phyloP scores from a whole-genome alignment of 179 eudicot species.

The Camellia oleifera region DNA sequence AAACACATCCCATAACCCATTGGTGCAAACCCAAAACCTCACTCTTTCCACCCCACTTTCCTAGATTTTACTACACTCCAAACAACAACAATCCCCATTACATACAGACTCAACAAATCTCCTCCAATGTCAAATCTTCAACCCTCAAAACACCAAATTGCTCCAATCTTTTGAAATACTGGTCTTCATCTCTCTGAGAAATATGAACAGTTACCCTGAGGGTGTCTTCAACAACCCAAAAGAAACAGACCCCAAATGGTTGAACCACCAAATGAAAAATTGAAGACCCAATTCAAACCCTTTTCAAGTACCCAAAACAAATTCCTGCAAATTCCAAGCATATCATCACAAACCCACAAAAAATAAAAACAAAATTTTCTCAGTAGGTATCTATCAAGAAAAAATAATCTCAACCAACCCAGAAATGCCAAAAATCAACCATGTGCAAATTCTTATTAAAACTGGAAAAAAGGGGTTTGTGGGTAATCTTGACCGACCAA shows the following conservation, averaged over 20 bases:
- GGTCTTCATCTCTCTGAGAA: not conserved
- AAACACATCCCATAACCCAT: not conserved
- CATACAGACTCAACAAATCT: not conserved
- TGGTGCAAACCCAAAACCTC: not conserved
- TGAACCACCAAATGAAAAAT: not conserved
- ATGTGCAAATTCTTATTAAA: not conserved
- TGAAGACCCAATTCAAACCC: not conserved
- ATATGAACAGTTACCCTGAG: not conserved
- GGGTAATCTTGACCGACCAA: constrained; percentile 21
- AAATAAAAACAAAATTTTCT: not conserved
- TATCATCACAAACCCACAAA: not conserved
- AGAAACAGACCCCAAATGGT: not conserved
- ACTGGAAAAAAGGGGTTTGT: not conserved
- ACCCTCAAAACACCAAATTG: constrained; percentile 7
- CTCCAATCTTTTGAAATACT: not conserved
- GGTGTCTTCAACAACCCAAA: not conserved
- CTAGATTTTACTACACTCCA: not conserved
- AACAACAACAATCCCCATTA: not conserved
- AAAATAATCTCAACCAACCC: not conserved
- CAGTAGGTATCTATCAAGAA: not conserved
- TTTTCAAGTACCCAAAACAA: constrained; percentile 3
- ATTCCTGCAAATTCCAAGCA: constrained; percentile 10
- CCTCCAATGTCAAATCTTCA: not conserved
- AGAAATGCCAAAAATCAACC: not conserved
- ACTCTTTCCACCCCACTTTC: not conserved